Conservation (phyloP, 1,284 basidiomycete genomes). For the Tilletiaria anomala region DNA sequence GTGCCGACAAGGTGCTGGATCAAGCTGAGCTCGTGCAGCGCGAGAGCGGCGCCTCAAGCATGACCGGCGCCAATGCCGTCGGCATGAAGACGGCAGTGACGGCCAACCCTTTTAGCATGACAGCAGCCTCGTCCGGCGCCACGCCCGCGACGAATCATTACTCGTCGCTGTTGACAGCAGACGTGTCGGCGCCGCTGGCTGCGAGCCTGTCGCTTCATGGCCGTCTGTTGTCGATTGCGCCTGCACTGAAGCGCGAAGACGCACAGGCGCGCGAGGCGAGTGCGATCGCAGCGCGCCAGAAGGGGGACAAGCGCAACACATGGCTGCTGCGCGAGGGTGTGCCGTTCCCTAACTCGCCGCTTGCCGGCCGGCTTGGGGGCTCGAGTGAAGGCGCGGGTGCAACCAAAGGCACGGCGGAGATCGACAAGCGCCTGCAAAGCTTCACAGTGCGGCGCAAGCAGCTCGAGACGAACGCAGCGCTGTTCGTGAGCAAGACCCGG, state of each 20-base stretch:
- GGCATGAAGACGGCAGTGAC: conserved; percentile 2
- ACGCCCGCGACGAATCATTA: background rate
- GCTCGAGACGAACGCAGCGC: conserved; percentile 66
- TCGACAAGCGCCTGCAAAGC: conserved; percentile 21
- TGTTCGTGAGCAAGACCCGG: conserved; percentile 87
- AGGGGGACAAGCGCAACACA: conserved; percentile 87
- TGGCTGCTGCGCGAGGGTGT: conserved; percentile 79
- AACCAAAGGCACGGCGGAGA: conserved; percentile 44
- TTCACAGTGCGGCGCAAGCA: conserved; percentile 28
- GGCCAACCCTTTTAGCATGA: conserved; percentile 27
- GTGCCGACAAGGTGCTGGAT: conserved; percentile 70
- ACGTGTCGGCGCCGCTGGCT: conserved; percentile 75
- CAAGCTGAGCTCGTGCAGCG: conserved; percentile 47
- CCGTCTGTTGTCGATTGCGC: conserved; percentile 73
- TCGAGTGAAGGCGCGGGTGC: conserved; percentile 49
- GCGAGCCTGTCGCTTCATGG: conserved; percentile 77
- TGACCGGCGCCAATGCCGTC: conserved; percentile 5
- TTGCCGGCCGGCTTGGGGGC: conserved; percentile 7
- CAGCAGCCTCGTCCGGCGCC: conserved; percentile 1
- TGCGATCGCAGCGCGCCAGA: conserved; percentile 61
- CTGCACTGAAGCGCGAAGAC: conserved; percentile 76
- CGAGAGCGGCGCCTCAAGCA: too few relatives aligned
- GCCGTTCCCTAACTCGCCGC: conserved; percentile 25
- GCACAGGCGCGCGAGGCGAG: conserved; percentile 75
- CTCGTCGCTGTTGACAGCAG: conserved; percentile 52